Evolutionary conservation across 805 yeast genomes (phyloP).

Genomic region (Wickerhamomyces sydowiorum): DNA sequence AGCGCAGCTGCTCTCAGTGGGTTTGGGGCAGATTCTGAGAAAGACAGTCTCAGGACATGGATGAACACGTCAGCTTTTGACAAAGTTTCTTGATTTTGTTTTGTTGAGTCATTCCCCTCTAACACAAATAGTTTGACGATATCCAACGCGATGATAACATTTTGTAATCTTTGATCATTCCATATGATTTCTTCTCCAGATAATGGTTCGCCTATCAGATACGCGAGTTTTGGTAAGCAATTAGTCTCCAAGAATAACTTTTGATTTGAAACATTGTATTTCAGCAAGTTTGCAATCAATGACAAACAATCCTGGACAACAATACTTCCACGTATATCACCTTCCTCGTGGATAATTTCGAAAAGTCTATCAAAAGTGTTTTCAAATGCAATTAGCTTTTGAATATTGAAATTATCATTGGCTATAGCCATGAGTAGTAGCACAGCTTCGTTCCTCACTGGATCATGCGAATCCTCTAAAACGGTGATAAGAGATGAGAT

Average conservation of each 20-base stretch:
- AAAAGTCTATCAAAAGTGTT: constrained; percentile 83
- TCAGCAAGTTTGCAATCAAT: constrained; percentile 63
- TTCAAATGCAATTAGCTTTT: constrained; percentile 91
- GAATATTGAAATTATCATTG: constrained; percentile 77
- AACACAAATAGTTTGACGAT: constrained; percentile 67
- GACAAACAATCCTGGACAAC: constrained; percentile 89
- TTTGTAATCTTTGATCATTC: constrained; percentile 71
- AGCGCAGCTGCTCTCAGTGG: constrained; percentile 64
- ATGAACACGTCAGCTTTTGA: constrained; percentile 58
- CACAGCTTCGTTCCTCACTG: constrained; percentile 83
- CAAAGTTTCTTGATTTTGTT: constrained; percentile 54
- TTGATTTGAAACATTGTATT: constrained; percentile 86
- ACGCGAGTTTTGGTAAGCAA: constrained; percentile 61
- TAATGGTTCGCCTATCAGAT: constrained; percentile 57
- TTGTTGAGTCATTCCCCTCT: constrained; percentile 65
- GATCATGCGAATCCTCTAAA: constrained; percentile 67
- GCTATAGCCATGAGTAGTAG: constrained; percentile 78
- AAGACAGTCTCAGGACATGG: constrained; percentile 62
- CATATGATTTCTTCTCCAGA: constrained; percentile 47
- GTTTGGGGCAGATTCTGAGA: constrained; percentile 59
- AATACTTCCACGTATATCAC: constrained; percentile 82
- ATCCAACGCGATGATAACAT: constrained; percentile 62
- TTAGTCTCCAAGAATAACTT: constrained; percentile 82
- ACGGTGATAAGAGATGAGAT: constrained; percentile 65
- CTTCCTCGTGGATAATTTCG: constrained; percentile 77